Base-by-base conservation (phyloP, 2,329 filamentous ascomycete genomes). In the Nannizziopsis barbatae region DNA sequence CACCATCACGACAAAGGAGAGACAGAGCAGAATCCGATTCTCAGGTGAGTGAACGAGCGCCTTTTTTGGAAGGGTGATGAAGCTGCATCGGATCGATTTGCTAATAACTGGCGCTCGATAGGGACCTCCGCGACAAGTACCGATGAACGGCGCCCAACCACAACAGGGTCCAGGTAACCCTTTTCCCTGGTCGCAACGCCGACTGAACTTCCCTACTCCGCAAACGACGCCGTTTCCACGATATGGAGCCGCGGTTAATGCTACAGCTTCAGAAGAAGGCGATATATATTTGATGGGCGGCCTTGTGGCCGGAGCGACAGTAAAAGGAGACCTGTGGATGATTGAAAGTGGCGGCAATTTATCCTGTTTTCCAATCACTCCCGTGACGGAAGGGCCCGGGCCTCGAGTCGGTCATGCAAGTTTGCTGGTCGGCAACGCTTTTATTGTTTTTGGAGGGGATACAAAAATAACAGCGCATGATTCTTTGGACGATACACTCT, bases 241-340 rank as follows among this genome's bases (percentile, higher is more conserved):
- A 64, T 98, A 98, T 75, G 92, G 92, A 63, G 88, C 93, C 45
- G 92, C 93, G 5, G 90, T 95, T 64, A 98, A 98, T 65, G 79
- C 88, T 0, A 76, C 84, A 12, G 85, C 89, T 18, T 95, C 89
- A 35, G 96, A 96, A 68, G 92, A 98, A 67, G 93, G 93, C 51
- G 87, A 94, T 58, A 85, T 98, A 50, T 98, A 96, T 61, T 76
- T 98, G 61, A 96, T 98, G 89, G 92, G 92, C 54, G 92, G 92
- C 44, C 70, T 98, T 52, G 90, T 98, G 59, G 90, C 94, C 62
- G 90, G 90, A 56, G 86, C 88, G 33, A 95, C 87, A 2, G 92
- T 96, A 39, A 95, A 95, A 64, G 92, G 92, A 42, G 92, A 98
- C 69, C 69, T 98, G 41, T 98, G 93, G 93, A 84, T 96, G 81